These are phyloP conservation scores for Fusarium multiceps DNA, from an alignment of 2,329 filamentous ascomycete species.

Conservation along the genomic window DNA sequence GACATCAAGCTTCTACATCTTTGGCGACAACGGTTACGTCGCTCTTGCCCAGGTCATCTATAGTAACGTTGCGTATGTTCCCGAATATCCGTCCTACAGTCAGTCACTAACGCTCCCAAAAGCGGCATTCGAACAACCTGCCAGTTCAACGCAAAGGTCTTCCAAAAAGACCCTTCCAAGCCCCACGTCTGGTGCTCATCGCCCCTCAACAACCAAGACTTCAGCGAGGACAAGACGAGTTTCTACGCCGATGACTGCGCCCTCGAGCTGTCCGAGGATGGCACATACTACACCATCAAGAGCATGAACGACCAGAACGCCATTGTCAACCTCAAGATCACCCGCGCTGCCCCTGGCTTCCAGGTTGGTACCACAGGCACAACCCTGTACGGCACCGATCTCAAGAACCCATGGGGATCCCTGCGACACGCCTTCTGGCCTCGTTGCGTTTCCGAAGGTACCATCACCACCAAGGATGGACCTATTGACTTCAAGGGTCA, in stretches of 20 bases:
- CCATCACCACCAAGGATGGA: constrained; percentile 83
- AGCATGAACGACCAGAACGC: constrained; percentile 83
- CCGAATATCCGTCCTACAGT: not conserved
- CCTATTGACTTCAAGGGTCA: constrained; percentile 84
- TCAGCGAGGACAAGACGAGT: constrained; percentile 83
- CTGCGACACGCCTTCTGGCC: constrained; percentile 98
- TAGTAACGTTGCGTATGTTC: constrained; percentile 89
- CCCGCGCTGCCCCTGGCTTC: constrained; percentile 81
- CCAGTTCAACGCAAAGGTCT: constrained; percentile 96
- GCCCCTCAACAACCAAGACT: constrained; percentile 80
- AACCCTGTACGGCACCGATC: constrained; percentile 87
- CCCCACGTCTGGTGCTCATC: constrained; percentile 87
- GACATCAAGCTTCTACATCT: constrained; percentile 94
- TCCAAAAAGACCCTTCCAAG: constrained; percentile 77
- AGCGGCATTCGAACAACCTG: constrained; percentile 90
- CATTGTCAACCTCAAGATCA: constrained; percentile 88
- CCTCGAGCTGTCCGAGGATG: constrained; percentile 86
- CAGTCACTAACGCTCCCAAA: constrained; percentile 35
- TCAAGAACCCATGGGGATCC: constrained; percentile 85
- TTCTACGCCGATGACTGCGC: constrained; percentile 91
- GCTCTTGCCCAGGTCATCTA: constrained; percentile 93
- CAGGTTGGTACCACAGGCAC: constrained; percentile 86
- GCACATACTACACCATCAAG: constrained; percentile 86
- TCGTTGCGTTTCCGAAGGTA: constrained; percentile 82
- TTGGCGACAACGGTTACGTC: constrained; percentile 79